These are phyloP conservation scores for Strobilomyces echinocephalus DNA, from an alignment of 768 basidiomycete genomes.

Conservation along the genomic window DNA sequence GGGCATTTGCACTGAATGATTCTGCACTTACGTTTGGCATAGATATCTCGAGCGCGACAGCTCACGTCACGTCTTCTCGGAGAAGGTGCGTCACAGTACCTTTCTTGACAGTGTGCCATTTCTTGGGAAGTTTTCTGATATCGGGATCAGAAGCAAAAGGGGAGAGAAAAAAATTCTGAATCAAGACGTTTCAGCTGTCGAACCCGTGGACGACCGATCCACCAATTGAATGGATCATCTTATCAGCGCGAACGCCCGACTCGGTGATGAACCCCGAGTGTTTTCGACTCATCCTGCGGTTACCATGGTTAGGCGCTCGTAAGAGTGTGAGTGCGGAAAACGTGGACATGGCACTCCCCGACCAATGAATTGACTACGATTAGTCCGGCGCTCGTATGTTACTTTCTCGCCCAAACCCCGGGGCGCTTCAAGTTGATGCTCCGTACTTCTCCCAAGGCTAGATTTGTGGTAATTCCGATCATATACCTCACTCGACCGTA, in stretches of 20 bases:
- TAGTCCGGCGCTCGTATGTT: not conserved
- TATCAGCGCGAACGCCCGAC: slow-evolving; percentile 1
- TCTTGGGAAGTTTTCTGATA: not conserved
- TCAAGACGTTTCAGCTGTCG: slow-evolving; percentile 7
- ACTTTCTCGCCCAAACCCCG: not conserved
- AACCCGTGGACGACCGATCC: not conserved
- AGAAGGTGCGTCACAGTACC: not conserved
- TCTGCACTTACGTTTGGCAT: not conserved
- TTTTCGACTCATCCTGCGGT: not conserved
- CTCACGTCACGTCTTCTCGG: not conserved
- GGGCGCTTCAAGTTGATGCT: not conserved
- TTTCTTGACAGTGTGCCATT: not conserved
- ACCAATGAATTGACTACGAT: not conserved
- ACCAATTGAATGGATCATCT: not conserved
- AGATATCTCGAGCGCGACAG: slow-evolving; percentile 1
- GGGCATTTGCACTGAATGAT: not conserved
- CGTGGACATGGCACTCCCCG: not conserved
- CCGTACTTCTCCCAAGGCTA: not conserved
- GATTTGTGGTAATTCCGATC: not conserved
- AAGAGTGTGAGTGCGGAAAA: not conserved
- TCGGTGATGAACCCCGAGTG: not conserved
- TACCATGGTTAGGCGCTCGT: not conserved
- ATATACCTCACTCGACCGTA: not conserved
- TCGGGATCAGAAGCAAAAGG: not conserved
- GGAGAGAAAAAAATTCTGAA: not conserved